Conservation (phyloP, 2,329 filamentous ascomycete species). For the Hymenoscyphus albidus region DNA sequence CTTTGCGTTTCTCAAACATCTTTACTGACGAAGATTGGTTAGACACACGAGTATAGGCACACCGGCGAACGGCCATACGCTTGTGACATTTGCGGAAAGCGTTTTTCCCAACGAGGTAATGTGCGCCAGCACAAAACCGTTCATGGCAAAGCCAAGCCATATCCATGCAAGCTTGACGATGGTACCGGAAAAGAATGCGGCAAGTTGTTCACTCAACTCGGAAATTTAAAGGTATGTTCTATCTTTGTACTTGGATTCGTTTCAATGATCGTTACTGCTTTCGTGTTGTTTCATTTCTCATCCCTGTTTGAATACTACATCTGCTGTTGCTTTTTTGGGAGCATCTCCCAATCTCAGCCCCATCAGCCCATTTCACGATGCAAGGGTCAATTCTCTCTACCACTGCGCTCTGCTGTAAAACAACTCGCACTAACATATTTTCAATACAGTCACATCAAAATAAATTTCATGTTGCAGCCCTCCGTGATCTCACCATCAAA, state of each 20-base stretch:
- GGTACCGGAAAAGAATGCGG: slow-evolving; percentile 53
- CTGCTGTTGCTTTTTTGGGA: neutral
- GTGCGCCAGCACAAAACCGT: slow-evolving; percentile 79
- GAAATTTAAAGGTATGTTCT: slow-evolving; percentile 75
- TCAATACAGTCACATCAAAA: slow-evolving; percentile 75
- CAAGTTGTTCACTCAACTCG: slow-evolving; percentile 85
- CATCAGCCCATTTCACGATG: slow-evolving; percentile 5
- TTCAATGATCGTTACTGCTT: neutral
- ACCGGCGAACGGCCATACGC: slow-evolving; percentile 81
- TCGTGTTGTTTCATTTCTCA: slow-evolving; percentile 20
- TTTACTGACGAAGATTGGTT: neutral
- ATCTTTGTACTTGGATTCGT: slow-evolving; percentile 7
- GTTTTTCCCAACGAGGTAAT: slow-evolving; percentile 82
- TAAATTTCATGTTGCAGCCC: slow-evolving; percentile 78
- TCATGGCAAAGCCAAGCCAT: slow-evolving; percentile 74
- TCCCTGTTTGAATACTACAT: slow-evolving; percentile 13
- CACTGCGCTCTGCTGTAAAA: neutral
- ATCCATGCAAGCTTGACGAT: slow-evolving; percentile 70
- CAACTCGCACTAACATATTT: slow-evolving; percentile 13
- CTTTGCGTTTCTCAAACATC: neutral
- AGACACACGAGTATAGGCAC: slow-evolving; percentile 85
- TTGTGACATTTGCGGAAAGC: slow-evolving; percentile 75
- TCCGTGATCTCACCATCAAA: slow-evolving; percentile 64
- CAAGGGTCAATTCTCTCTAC: neutral
- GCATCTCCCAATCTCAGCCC: slow-evolving; percentile 15